phyloP scores from a whole-genome alignment of 2,329 filamentous ascomycete species.

The Talaromyces sp. region DNA sequence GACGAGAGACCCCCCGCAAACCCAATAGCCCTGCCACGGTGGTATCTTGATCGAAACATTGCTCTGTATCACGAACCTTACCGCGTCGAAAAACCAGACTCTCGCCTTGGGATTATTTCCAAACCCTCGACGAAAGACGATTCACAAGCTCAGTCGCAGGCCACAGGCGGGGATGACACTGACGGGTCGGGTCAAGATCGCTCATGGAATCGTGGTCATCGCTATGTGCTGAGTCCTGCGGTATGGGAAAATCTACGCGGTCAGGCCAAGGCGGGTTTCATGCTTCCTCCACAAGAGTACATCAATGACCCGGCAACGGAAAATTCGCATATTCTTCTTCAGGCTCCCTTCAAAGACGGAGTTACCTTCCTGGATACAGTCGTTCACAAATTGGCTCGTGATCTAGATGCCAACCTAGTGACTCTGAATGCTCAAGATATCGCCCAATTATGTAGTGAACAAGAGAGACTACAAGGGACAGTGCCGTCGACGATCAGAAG shows the following conservation, averaged over 20 bases:
- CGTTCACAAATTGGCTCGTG: conserved; percentile 59
- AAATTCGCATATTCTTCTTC: conserved; percentile 56
- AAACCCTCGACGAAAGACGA: neutral
- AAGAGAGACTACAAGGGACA: conserved; percentile 32
- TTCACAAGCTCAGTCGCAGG: neutral
- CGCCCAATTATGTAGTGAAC: conserved; percentile 39
- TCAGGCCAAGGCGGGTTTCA: conserved; percentile 49
- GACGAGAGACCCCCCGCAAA: conserved; percentile 17
- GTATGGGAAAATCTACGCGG: conserved; percentile 48
- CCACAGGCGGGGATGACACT: neutral
- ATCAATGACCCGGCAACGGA: conserved; percentile 44
- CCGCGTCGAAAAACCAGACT: conserved; percentile 20
- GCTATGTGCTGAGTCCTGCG: conserved; percentile 37
- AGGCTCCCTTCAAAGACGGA: conserved; percentile 55
- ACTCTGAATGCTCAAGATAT: conserved; percentile 45
- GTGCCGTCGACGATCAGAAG: conserved; percentile 34
- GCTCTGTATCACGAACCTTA: conserved; percentile 19
- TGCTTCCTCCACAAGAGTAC: conserved; percentile 34
- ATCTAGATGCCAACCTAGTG: conserved; percentile 45
- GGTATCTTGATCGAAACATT: conserved; percentile 35
- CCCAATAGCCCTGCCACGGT: conserved; percentile 28
- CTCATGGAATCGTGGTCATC: conserved; percentile 15
- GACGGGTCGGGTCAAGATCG: neutral
- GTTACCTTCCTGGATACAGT: conserved; percentile 54
- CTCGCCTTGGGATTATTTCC: neutral